Percentiles rank a stretch among this genome's conserved stretches.
These are phyloP conservation scores for Kuraishia ogatae DNA, from an alignment of 805 yeast genomes.

Conservation along the genomic window DNA sequence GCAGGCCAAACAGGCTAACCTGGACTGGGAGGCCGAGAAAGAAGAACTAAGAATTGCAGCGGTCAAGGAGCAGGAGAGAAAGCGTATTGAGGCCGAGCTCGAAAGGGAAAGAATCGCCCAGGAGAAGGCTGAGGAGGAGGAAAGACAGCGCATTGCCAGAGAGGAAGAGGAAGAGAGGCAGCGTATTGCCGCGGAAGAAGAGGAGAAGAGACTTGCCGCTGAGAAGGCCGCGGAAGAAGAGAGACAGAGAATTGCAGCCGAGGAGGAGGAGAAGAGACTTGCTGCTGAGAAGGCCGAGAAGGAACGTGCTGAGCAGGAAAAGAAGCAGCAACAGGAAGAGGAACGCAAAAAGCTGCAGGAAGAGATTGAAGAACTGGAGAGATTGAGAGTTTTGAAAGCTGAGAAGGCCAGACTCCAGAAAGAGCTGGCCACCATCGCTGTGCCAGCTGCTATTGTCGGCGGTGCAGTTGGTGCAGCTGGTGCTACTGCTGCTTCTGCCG, in stretches of 20 bases:
- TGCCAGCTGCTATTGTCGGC: constrained; percentile 3
- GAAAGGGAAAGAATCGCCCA: constrained; percentile 31
- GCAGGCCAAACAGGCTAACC: constrained; percentile 31
- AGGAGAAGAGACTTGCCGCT: constrained; percentile 8
- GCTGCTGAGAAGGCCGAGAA: constrained; percentile 20
- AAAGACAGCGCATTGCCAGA: constrained; percentile 17
- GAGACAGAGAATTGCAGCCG: constrained; percentile 21
- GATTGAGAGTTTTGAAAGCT: constrained; percentile 25
- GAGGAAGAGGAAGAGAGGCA: constrained; percentile 17
- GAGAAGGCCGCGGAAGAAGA: constrained; percentile 23
- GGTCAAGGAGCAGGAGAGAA: constrained; percentile 36
- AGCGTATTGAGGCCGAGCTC: constrained; percentile 28
- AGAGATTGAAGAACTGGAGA: constrained; percentile 26
- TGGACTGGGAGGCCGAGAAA: constrained; percentile 37
- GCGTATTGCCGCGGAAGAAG: constrained; percentile 15
- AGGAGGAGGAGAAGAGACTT: constrained; percentile 25
- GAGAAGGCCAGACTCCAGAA: constrained; percentile 25
- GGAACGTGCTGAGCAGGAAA: constrained; percentile 12
- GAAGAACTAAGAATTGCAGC: constrained; percentile 32
- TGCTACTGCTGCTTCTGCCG: constrained; percentile 10
- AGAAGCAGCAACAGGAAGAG: constrained; percentile 23
- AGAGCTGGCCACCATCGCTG: constrained; percentile 17
- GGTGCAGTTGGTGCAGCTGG: constrained; percentile 9
- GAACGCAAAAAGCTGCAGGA: constrained; percentile 22
- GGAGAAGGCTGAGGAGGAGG: constrained; percentile 27